A percentile compares a stretch with the other conserved stretches of the same genome.
phyloP scores from a whole-genome alignment of 179 eudicot genomes.

The Carnegiea gigantea region DNA sequence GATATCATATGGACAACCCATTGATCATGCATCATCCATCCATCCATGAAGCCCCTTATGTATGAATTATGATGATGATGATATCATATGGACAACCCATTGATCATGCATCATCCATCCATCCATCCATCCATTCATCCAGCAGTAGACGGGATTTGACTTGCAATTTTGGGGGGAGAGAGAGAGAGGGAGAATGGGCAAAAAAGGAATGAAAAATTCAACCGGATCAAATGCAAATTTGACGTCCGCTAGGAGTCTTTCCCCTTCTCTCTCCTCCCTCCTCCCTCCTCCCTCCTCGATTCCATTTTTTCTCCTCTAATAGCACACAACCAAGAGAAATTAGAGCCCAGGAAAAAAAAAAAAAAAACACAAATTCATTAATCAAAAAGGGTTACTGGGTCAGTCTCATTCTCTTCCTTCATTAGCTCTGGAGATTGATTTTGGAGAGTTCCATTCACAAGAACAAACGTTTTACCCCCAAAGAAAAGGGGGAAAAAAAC shows the following conservation, averaged over 20 bases:
- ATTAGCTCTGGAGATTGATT: conserved; percentile 28
- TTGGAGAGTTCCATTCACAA: neutral
- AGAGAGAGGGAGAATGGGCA: neutral
- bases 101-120: neutral
- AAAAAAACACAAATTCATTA: neutral
- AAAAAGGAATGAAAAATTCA: conserved; percentile 36
- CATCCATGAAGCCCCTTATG: neutral
- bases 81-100: neutral
- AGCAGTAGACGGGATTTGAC: conserved; percentile 27
- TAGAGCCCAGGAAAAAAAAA: neutral
- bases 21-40: neutral
- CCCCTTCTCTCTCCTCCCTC: no score
- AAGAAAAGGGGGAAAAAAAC: conserved; percentile 2
- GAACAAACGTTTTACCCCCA: neutral
- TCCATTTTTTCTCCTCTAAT: conserved; percentile 18
- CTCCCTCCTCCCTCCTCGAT: neutral
- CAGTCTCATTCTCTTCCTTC: neutral
- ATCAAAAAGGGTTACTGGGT: neutral
- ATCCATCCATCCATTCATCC: conserved; percentile 3
- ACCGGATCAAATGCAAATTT: conserved; percentile 56
- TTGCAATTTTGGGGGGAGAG: conserved; percentile 9
- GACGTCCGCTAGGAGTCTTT: conserved; percentile 83
- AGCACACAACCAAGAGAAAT: conserved; percentile 24
- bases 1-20: neutral
- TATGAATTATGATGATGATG: neutral